Evolutionary conservation across 192 early-diverging fungal species (phyloP), one percentile per base, ranked within the genome.

Genomic region (Podila horticola): DNA sequence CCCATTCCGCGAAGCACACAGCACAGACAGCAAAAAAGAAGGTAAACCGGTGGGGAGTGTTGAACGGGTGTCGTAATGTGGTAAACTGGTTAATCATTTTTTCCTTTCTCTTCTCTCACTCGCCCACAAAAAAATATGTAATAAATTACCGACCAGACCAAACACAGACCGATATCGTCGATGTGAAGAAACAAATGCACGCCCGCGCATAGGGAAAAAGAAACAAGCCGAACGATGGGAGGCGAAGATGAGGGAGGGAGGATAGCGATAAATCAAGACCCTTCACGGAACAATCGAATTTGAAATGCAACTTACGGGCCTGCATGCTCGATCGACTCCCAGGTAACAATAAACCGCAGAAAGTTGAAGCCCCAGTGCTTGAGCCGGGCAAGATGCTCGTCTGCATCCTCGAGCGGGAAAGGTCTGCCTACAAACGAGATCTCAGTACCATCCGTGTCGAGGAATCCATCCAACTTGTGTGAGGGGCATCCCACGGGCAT

Each of bases 351-450:
- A 26, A 95, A 86, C 7, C 94, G 83, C 24, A 93, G 65, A 66
- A 95, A 87, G 55, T 92, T 94, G 48, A 95, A 88, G 0, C 94
- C 94, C 92, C 91, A 93, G 12, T 82, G 38, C 30, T 87, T 74
- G 31, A 95, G 82, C 34, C 93, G 86, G 19, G 64, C 61, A 28
- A 94, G 89, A 68, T 95, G 92, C 51, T 89, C 90, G 69, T 94
- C 91, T 8, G 92, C 92, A 50, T 94, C 90, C 7, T 87, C 81
- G 1, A 94, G 74, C 2, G 90, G 84, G 66, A 95, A 92, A 12
- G 94, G 94, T 12, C 93, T 50, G 2, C 93, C 93, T 29, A 95
- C 74, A 72, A 94, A 94, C 28, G 84, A 90, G 24, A 95, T 89
- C 33, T 90, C 31, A 0, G 81, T 66, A 24, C 86, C 87, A 33